A percentile compares a stretch with the other conserved stretches of the same genome.
Evolutionary conservation across 495 filamentous ascomycete genomes (phyloP).

Genomic region (Xylaria intraflava): DNA sequence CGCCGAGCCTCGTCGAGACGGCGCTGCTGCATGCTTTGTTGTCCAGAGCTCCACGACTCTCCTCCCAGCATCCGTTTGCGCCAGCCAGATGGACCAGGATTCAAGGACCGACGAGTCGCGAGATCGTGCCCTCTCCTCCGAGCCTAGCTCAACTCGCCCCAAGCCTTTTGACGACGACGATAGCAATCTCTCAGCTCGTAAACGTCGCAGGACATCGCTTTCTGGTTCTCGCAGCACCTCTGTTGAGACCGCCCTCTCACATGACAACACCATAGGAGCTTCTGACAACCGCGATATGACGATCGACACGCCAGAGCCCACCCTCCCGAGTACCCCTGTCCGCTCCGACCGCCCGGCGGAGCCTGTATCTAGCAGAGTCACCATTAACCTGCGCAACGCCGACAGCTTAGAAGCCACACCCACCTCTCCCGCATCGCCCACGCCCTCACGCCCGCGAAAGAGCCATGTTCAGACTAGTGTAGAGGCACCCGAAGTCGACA

Average conservation of each 20-base stretch:
- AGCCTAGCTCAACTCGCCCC: constrained; percentile 51
- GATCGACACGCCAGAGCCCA: constrained; percentile 32
- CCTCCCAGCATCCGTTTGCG: constrained; percentile 10
- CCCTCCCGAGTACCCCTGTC: constrained; percentile 34
- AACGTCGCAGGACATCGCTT: constrained; percentile 44
- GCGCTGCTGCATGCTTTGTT: constrained; percentile 29
- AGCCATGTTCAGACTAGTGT: constrained; percentile 33
- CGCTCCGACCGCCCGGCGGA: constrained; percentile 26
- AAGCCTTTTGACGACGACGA: constrained; percentile 51
- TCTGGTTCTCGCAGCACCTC: constrained; percentile 37
- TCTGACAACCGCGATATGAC: constrained; percentile 26
- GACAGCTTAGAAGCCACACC: constrained; percentile 34
- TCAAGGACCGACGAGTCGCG: constrained; percentile 42
- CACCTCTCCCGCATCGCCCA: constrained; percentile 42
- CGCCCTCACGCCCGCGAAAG: constrained; percentile 19
- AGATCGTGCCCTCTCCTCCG: constrained; percentile 53
- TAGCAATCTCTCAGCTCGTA: constrained; percentile 35
- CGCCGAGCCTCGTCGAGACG: constrained; percentile 32
- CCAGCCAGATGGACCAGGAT: constrained; percentile 49
- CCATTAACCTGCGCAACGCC: constrained; percentile 46
- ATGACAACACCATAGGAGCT: constrained; percentile 16
- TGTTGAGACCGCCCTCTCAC: constrained; percentile 20
- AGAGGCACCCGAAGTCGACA: constrained; percentile 36
- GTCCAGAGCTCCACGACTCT: constrained; percentile 26
- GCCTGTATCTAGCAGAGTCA: constrained; percentile 44